A percentile compares a stretch with the other conserved stretches of the same genome.
Evolutionary conservation across 306 rosid genomes (phyloP).

Genomic region (Cicer bijugum): DNA sequence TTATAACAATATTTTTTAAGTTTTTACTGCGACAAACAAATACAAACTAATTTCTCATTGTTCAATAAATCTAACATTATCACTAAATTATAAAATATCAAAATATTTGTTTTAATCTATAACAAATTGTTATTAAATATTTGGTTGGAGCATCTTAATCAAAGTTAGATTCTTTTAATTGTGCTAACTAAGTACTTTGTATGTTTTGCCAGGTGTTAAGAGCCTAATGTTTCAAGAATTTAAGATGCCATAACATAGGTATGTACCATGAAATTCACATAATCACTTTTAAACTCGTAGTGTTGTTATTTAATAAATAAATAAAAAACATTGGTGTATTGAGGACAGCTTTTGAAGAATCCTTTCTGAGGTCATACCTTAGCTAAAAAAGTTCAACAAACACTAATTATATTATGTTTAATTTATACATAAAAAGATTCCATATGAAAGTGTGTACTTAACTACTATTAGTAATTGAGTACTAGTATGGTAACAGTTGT

Average conservation of each 20-base stretch:
- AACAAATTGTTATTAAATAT: too few relatives aligned
- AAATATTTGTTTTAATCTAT: too few relatives aligned
- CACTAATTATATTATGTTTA: conserved; percentile 38
- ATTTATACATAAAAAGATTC: conserved; percentile 46
- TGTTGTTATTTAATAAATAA: neutral
- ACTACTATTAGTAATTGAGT: conserved; percentile 12
- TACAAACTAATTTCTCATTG: too few relatives aligned
- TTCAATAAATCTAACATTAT: too few relatives aligned
- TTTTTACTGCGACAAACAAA: too few relatives aligned
- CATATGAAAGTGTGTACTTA: conserved; percentile 44
- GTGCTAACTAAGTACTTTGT: conserved; percentile 11
- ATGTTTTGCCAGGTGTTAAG: conserved; percentile 47
- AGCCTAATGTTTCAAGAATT: conserved; percentile 37
- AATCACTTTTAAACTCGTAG: conserved; percentile 38
- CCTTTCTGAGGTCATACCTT: conserved; percentile 45
- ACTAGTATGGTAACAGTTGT: conserved; percentile 33
- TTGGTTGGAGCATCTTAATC: conserved; percentile 45
- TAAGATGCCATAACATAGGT: conserved; percentile 19
- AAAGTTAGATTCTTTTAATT: conserved; percentile 35
- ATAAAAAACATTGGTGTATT: conserved; percentile 15
- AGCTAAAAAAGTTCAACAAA: conserved; percentile 30
- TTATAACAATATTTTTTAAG: too few relatives aligned
- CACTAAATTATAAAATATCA: too few relatives aligned
- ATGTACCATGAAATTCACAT: conserved; percentile 27
- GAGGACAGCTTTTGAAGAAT: conserved; percentile 15